Evolutionary conservation across 805 yeast genomes (phyloP), one percentile per base, ranked within the genome.

Genomic region (Teunomyces tritomae): DNA sequence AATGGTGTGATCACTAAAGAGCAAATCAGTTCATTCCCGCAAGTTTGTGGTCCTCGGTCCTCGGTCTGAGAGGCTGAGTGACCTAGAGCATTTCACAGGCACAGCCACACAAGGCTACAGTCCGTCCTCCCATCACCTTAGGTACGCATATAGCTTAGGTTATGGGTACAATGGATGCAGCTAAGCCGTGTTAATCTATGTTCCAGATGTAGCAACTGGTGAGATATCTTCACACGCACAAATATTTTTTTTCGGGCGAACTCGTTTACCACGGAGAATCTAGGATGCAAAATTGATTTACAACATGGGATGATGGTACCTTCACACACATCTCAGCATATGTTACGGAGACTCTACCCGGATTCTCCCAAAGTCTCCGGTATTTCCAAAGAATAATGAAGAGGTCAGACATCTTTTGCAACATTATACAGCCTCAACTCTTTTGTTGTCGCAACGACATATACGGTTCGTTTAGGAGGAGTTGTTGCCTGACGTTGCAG

Each of bases 241-340:
- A 24, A 37, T 37, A 37, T 17, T 37, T 37, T 34, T 34, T 37
- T 37, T 37, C 40, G 40, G 40, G 13, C 4, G 14, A 37, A 37
- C 24, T 26, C 40, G 40, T 26, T 24, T 24, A 29, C 28, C 17
- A 20, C 28, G 40, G 40, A 37, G 28, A 37, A 37, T 11, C 10
- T 11, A 37, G 40, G 40, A 37, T 7, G 28, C n/a, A 5, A 8
- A 11, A 9, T 9, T 14, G 14, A 11, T 24, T 10, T 5, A n/a
- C 7, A 13, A 10, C 14, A 37, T 37, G 40, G 40, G 29, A 37
- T 37, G 40, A 37, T 37, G 29, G 29, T 20, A 24, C 29, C 9
- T 13, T 14, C n/a, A 14, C 39, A 13, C 28, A 14, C 17, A 6
- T 35, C 39, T 11, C 26, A 11, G 40, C 14, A 8, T n/a, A 20